A percentile compares a stretch with the other conserved stretches of the same genome.
phyloP scores from a whole-genome alignment of 257 asterid species.

The Ligustrum vulgare region DNA sequence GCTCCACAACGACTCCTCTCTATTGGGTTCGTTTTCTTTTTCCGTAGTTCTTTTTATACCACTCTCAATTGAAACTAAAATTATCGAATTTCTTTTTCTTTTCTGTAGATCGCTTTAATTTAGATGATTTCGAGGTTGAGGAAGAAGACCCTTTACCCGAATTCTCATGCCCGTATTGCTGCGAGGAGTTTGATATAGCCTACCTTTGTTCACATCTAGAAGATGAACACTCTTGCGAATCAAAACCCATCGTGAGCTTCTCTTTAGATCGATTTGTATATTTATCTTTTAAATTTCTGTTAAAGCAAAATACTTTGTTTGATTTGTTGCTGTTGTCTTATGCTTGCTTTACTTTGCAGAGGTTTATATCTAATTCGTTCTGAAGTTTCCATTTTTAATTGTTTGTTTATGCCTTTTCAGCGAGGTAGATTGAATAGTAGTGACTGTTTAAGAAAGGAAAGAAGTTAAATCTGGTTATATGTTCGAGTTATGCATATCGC shows the following conservation, averaged over 20 bases:
- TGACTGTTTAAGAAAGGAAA: not conserved
- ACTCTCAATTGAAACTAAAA: not conserved
- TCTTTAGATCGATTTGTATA: conserved; percentile 10
- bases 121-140: conserved; percentile 72
- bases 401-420: not conserved
- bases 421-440: not conserved
- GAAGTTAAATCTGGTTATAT: not conserved
- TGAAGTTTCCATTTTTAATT: conserved; percentile 20
- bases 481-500: not conserved
- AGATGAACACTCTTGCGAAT: conserved; percentile 67
- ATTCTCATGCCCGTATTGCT: conserved; percentile 80
- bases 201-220: conserved; percentile 87
- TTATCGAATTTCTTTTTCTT: not conserved
- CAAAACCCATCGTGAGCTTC: conserved; percentile 71
- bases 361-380: conserved; percentile 16
- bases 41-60: not conserved
- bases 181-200: conserved; percentile 71
- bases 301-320: not conserved
- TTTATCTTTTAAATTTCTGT: not conserved
- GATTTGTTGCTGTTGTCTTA: not conserved
- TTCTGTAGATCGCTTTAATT: conserved; percentile 55
- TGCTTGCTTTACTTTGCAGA: conserved; percentile 6
- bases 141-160: conserved; percentile 70
- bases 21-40: conserved; percentile 49
- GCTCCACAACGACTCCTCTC: conserved; percentile 37